phyloP scores from a whole-genome alignment of 345 rosid genomes.

The Corchorus olitorius region DNA sequence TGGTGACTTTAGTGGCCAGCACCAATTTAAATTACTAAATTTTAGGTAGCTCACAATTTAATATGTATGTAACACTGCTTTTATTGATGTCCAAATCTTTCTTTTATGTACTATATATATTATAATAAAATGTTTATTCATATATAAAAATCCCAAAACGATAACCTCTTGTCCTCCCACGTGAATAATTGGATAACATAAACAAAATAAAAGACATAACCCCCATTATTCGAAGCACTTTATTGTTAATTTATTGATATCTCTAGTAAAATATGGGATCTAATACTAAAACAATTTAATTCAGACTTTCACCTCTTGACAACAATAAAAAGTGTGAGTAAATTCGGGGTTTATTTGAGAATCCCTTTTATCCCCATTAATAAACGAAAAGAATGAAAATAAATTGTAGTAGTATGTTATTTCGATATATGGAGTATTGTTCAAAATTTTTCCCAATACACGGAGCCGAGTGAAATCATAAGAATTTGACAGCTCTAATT shows the following conservation, averaged over 20 bases:
- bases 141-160: neutral
- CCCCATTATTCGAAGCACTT: neutral
- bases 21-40: neutral
- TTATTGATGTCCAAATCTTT: slow-evolving; percentile 12
- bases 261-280: too few relatives aligned
- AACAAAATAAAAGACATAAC: neutral
- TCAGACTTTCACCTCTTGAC: too few relatives aligned
- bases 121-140: neutral
- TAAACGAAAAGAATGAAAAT: too few relatives aligned
- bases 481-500: neutral
- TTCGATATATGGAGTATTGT: too few relatives aligned
- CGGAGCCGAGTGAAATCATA: neutral
- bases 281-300: too few relatives aligned
- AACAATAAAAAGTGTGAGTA: too few relatives aligned
- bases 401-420: too few relatives aligned
- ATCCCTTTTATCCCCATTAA: too few relatives aligned
- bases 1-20: slow-evolving; percentile 22
- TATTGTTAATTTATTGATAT: neutral
- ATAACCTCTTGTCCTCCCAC: neutral
- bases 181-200: neutral
- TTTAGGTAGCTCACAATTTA: neutral
- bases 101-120: neutral
- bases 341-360: too few relatives aligned
- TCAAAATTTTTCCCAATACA: neutral
- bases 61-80: neutral